Conservation (phyloP, 306 rosid genomes). For the Rosa lucieae region DNA sequence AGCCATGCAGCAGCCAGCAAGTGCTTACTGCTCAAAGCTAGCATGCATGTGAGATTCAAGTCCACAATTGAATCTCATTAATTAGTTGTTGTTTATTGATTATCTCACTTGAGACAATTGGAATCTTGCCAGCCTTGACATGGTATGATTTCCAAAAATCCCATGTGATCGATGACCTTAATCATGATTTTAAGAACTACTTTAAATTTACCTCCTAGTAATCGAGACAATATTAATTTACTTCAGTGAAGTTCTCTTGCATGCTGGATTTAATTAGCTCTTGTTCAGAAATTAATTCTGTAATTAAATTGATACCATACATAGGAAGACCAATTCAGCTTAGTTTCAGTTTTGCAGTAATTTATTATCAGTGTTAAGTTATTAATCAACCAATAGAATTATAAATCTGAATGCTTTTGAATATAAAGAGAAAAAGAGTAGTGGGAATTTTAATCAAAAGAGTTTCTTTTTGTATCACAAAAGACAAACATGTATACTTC, state of each 20-base stretch:
- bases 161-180: slow-evolving; percentile 8
- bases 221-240: not conserved
- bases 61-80: not conserved
- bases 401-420: not conserved
- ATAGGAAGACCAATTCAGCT: not conserved
- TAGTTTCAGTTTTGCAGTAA: not conserved
- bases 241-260: not conserved
- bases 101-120: slow-evolving; percentile 19
- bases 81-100: slow-evolving; percentile 3
- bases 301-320: not conserved
- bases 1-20: slow-evolving; percentile 1
- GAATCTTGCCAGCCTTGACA: slow-evolving; percentile 27
- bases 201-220: not conserved
- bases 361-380: not conserved
- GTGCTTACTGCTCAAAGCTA: slow-evolving; percentile 6
- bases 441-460: not conserved
- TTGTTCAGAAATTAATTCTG: not conserved
- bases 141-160: not conserved
- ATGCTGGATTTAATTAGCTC: not conserved
- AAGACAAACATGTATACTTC: slow-evolving; percentile 8
- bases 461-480: not conserved
- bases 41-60: slow-evolving; percentile 25
- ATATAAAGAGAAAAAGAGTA: not conserved
- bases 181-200: not conserved
- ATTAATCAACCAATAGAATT: not conserved